Evolutionary conservation across 768 basidiomycete species (phyloP).

Genomic region (Leccinum truebloodii): DNA sequence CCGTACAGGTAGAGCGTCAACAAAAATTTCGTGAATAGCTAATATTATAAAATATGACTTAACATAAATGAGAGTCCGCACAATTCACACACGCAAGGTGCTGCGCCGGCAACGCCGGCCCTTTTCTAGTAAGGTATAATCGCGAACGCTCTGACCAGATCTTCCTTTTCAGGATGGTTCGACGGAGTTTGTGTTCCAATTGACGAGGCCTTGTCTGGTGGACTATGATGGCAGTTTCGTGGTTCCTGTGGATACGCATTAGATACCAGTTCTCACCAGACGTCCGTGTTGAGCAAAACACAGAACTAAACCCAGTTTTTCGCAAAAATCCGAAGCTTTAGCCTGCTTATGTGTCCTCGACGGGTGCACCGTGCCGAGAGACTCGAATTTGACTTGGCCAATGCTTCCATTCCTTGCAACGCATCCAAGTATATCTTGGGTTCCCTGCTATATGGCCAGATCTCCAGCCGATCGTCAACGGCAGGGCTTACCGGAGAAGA

Average conservation of each 20-base stretch:
- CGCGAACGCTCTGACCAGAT: neutral
- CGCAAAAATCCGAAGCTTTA: neutral
- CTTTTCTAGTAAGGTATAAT: neutral
- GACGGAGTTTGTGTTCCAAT: neutral
- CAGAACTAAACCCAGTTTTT: neutral
- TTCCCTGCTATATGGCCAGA: neutral
- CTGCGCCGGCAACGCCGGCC: no score
- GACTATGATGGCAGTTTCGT: neutral
- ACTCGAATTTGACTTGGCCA: neutral
- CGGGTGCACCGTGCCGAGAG: neutral
- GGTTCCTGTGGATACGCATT: neutral
- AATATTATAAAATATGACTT: no score
- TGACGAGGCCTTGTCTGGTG: neutral
- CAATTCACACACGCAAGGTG: no score
- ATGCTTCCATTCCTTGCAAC: neutral
- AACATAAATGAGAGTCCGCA: no score
- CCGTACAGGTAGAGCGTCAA: no score
- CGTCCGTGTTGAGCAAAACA: neutral
- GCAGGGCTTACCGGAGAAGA: neutral
- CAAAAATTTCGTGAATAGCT: no score
- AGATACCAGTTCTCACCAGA: neutral
- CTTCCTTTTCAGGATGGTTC: no score
- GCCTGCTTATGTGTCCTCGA: neutral
- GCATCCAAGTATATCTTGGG: neutral
- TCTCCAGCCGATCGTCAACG: neutral